Conservation (phyloP, 2,329 filamentous ascomycete genomes). For the Tolypocladium endophyticum region DNA sequence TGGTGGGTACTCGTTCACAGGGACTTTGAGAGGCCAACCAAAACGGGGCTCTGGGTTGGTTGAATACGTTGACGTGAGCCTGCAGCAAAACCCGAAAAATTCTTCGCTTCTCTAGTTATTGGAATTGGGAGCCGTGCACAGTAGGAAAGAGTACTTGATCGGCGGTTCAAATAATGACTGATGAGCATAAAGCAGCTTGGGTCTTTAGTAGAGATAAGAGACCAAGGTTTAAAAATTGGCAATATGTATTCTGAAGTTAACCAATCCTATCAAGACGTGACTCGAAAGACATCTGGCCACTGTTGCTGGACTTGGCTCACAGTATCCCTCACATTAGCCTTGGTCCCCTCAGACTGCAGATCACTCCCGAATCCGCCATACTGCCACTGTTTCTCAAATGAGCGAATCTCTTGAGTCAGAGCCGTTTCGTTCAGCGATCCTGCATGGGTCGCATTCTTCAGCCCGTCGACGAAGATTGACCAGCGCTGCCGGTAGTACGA, state of each 20-base stretch:
- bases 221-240: too few relatives aligned
- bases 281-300: background rate
- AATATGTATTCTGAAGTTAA: too few relatives aligned
- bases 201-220: too few relatives aligned
- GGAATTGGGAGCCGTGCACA: too few relatives aligned
- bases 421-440: background rate
- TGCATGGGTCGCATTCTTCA: background rate
- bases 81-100: background rate
- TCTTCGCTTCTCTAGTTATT: background rate
- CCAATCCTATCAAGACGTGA: background rate
- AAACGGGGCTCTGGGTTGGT: background rate
- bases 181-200: too few relatives aligned
- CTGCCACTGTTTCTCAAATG: constrained; percentile 1
- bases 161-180: too few relatives aligned
- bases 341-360: background rate
- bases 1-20: background rate
- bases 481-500: constrained; percentile 36
- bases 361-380: background rate
- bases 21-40: background rate
- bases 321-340: background rate
- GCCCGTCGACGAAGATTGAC: constrained; percentile 28
- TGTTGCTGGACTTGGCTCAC: background rate
- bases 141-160: too few relatives aligned
- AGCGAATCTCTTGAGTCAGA: background rate
- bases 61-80: background rate